Base-by-base conservation (phyloP, 768 basidiomycete genomes). In the Podaxis sp. region DNA sequence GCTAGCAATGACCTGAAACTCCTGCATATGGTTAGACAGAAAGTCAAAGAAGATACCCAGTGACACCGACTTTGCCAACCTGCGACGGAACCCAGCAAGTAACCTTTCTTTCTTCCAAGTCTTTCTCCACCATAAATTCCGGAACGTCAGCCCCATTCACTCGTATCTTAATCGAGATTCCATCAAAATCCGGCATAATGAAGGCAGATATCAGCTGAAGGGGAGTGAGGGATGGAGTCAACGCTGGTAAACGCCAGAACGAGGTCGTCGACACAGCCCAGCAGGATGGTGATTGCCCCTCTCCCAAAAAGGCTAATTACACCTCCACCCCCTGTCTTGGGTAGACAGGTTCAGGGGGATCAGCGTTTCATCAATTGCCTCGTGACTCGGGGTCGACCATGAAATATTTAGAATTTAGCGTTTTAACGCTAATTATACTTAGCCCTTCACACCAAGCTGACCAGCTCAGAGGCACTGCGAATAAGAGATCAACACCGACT, bases 41-140 rank as follows among this genome's bases (percentile, higher is more conserved):
- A 39, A 17, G 30, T 33, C 11, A 22, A 6, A 13, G 19, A 22
- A n/a, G 19, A 24, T 13, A 17, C 6, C 13, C n/a, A 0, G 24
- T 4, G 17, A 9, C 69, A 24, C 2, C 33, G 8, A 72, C 72
- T 63, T 72, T 72, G 26, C 64, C 65, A 7, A 65, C 58, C 57
- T 71, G 67, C 11, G 72, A 73, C 6, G 70, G 66, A 38, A 76
- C 70, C 73, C 73, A 76, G 57, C 73, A 74, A 8, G 70, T 67
- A 0, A 64, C 67, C 56, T 65, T 40, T 24, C 36, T 67, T 5
- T 19, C 13, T 7, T 7, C 46, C 44, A 46, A 17, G 28, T 58
- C 57, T 13, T 30, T 58, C 28, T 58, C 44, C 15, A 58, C 57
- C 28, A 11, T 6, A 6, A 48, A 58, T 38, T 58, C 57, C 9